These are phyloP conservation scores for Calonectria pteridis DNA, from an alignment of 2,329 filamentous ascomycete genomes.

Conservation along the genomic window DNA sequence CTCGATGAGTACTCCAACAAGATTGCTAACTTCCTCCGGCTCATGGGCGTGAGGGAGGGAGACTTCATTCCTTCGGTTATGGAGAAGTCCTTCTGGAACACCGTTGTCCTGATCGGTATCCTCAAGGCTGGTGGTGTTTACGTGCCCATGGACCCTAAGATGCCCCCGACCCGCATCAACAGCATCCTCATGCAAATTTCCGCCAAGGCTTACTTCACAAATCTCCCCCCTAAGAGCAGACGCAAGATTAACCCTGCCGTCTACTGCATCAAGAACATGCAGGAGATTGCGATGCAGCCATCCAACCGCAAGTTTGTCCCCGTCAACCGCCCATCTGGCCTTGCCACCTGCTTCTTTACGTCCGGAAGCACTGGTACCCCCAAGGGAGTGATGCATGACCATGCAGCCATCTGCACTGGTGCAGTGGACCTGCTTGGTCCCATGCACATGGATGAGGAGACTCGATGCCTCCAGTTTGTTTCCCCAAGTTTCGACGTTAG, in stretches of 20 bases:
- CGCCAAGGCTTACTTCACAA: conserved; percentile 27
- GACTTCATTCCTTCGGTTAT: conserved; percentile 22
- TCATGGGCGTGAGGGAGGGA: conserved; percentile 13
- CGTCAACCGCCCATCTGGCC: conserved; percentile 5
- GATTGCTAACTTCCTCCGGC: conserved; percentile 19
- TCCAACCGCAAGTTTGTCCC: conserved; percentile 10
- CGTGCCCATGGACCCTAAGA: conserved; percentile 29
- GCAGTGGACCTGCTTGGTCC: conserved; percentile 18
- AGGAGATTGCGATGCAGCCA: conserved; percentile 17
- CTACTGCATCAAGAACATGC: conserved; percentile 13
- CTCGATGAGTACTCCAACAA: conserved; percentile 19
- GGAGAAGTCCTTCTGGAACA: conserved; percentile 28
- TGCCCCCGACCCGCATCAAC: conserved; percentile 25
- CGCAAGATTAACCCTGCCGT: conserved; percentile 29
- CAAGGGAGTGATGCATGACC: conserved; percentile 27
- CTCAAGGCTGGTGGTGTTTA: conserved; percentile 26
- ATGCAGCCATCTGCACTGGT: conserved; percentile 25
- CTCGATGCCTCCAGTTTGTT: conserved; percentile 21
- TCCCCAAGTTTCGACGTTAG: conserved; percentile 28
- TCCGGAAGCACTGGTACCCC: conserved; percentile 12
- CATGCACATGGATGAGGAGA: conserved; percentile 24
- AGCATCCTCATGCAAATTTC: conserved; percentile 26
- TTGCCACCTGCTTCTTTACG: conserved; percentile 31
- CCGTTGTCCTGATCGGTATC: conserved; percentile 20
- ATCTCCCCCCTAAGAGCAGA: conserved; percentile 20